Conservation (phyloP, 2,329 filamentous ascomycete genomes). For the Neoscytalidium dimidiatum region DNA sequence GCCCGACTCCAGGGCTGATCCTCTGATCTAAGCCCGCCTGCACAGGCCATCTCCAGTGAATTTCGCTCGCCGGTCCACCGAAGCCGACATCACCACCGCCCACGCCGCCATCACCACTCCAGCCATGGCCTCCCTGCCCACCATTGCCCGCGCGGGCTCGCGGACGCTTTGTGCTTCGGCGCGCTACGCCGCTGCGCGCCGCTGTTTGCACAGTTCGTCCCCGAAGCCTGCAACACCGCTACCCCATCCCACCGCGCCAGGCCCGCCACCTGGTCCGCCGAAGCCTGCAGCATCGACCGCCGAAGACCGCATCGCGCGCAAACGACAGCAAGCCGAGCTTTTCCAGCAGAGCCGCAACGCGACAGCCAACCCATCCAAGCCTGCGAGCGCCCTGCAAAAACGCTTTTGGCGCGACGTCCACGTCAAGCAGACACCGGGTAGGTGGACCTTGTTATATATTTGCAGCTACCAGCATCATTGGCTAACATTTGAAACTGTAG, state of each 20-base stretch:
- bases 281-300: constrained; percentile 50
- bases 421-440: constrained; percentile 65
- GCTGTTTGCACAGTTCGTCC: constrained; percentile 45
- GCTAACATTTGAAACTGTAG: constrained; percentile 27
- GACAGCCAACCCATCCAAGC: constrained; percentile 45
- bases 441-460: constrained; percentile 17
- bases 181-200: constrained; percentile 19
- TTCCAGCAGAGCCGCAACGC: constrained; percentile 49
- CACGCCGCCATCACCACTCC: background rate
- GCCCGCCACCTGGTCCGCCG: constrained; percentile 61
- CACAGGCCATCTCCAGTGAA: constrained; percentile 1
- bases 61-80: background rate
- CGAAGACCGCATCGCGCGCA: constrained; percentile 49
- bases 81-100: background rate
- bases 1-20: constrained; percentile 14
- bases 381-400: constrained; percentile 58
- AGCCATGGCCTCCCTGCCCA: background rate
- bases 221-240: constrained; percentile 56
- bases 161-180: background rate
- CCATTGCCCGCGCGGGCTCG: background rate
- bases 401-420: constrained; percentile 88
- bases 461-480: background rate
- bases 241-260: constrained; percentile 58
- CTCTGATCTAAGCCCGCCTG: constrained; percentile 8
- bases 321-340: constrained; percentile 53